Evolutionary conservation across 306 rosid genomes (phyloP).

Genomic region (Vachellia collinsii): DNA sequence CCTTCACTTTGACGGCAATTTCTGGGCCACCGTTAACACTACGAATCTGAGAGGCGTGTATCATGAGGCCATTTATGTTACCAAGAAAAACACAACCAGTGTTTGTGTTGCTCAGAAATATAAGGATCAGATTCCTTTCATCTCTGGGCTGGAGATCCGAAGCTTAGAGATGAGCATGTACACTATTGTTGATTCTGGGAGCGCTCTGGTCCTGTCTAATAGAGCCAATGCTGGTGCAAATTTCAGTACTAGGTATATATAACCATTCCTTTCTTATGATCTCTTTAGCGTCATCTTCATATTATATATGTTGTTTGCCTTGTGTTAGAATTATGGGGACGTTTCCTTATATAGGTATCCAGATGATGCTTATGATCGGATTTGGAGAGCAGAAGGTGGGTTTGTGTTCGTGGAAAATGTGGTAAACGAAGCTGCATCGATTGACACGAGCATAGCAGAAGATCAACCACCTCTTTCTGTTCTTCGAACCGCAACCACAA

Average conservation of each 20-base stretch:
- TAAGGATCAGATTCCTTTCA: slow-evolving; percentile 42
- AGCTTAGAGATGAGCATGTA: slow-evolving; percentile 32
- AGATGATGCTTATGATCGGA: slow-evolving; percentile 38
- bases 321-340: too few species aligned
- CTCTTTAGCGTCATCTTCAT: not conserved
- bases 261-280: not conserved
- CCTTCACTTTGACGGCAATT: slow-evolving; percentile 37
- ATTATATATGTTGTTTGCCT: not conserved
- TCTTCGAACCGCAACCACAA: slow-evolving; percentile 14
- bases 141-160: slow-evolving; percentile 36
- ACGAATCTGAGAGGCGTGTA: not conserved
- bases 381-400: slow-evolving; percentile 14
- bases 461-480: slow-evolving; percentile 38
- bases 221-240: slow-evolving; percentile 35
- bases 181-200: not conserved
- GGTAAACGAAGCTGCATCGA: not conserved
- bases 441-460: slow-evolving; percentile 26
- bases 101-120: slow-evolving; percentile 38
- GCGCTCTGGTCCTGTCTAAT: not conserved
- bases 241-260: slow-evolving; percentile 16
- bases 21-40: slow-evolving; percentile 23
- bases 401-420: not conserved
- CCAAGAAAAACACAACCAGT: slow-evolving; percentile 1
- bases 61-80: slow-evolving; percentile 22
- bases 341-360: slow-evolving; percentile 22